Evolutionary conservation across 495 filamentous ascomycete genomes (phyloP).

Genomic region (Trichoderma gamsii): DNA sequence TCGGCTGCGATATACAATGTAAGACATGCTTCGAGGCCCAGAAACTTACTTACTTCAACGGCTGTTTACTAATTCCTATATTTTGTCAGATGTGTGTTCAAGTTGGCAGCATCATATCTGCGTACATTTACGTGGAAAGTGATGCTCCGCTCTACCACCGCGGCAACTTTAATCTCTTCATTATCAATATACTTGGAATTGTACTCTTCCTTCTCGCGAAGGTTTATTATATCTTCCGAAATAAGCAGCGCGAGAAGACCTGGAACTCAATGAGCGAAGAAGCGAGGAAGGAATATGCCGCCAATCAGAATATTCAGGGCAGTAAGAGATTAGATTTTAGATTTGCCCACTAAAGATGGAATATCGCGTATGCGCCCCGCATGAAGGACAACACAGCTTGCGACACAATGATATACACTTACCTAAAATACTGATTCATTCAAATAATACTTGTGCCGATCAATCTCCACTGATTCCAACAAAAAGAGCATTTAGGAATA

Average conservation of each 20-base stretch:
- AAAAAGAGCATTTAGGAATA: too few species aligned
- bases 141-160: conserved; percentile 47
- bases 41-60: background rate
- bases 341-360: conserved; percentile 23
- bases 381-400: too few species aligned
- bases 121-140: conserved; percentile 36
- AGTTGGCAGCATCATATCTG: conserved; percentile 42
- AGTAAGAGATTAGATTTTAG: conserved; percentile 27
- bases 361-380: too few species aligned
- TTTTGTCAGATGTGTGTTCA: conserved; percentile 33
- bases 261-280: conserved; percentile 36
- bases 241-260: conserved; percentile 27
- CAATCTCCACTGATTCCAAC: too few species aligned
- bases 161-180: conserved; percentile 45
- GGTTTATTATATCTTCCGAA: conserved; percentile 36
- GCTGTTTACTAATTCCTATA: background rate
- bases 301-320: conserved; percentile 26
- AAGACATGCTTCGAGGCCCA: background rate
- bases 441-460: too few species aligned
- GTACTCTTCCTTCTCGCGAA: conserved; percentile 31
- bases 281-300: conserved; percentile 28
- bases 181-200: conserved; percentile 36
- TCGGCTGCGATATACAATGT: conserved; percentile 41
- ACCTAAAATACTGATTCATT: too few species aligned
- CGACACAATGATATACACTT: too few species aligned